These are phyloP conservation scores for Aspergillus sp. DNA, from an alignment of 2,329 filamentous ascomycete species.

Conservation along the genomic window DNA sequence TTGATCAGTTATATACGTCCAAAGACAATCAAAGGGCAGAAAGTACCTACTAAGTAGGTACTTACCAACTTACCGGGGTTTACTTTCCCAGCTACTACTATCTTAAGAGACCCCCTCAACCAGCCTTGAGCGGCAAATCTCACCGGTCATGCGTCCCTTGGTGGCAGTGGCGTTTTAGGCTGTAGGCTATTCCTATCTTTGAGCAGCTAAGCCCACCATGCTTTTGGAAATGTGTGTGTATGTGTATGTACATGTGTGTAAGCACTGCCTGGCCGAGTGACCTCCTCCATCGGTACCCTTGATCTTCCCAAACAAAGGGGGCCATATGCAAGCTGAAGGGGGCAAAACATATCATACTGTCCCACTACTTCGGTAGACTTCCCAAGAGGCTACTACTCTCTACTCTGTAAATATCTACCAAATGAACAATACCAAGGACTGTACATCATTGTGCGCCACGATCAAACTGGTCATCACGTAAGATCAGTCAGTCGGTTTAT, in stretches of 20 bases:
- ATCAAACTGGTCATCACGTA: background rate
- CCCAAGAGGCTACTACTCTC: background rate
- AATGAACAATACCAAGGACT: background rate
- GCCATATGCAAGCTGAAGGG: background rate
- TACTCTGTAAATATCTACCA: background rate
- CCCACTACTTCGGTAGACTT: background rate
- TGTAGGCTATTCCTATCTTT: background rate
- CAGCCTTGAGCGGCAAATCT: background rate
- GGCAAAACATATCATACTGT: background rate
- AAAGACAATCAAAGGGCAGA: background rate
- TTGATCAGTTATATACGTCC: background rate
- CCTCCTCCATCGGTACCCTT: background rate
- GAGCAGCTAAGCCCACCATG: background rate
- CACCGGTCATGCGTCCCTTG: background rate
- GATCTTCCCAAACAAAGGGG: background rate
- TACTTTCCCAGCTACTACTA: background rate
- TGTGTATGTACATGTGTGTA: no score
- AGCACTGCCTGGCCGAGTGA: no score
- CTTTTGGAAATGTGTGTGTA: background rate
- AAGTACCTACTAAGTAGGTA: background rate
- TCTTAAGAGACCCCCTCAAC: background rate
- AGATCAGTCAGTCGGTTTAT: background rate
- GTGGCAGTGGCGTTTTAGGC: background rate
- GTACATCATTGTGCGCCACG: background rate
- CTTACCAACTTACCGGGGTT: no score